Evolutionary conservation across 2,329 filamentous ascomycete species (phyloP).

Genomic region (Botrytis fragariae): DNA sequence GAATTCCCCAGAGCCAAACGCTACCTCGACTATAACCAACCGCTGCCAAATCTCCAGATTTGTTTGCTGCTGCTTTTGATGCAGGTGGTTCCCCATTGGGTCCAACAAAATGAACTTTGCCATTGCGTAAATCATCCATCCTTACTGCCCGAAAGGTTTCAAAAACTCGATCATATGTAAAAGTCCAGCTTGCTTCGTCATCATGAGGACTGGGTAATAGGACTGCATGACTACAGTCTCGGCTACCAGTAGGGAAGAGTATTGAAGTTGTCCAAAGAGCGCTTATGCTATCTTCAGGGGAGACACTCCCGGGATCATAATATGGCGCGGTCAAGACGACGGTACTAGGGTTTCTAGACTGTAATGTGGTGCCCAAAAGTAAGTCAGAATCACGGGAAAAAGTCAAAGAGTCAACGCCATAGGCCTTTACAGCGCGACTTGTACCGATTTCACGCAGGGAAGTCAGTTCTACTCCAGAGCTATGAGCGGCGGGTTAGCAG

Average conservation of each 20-base stretch:
- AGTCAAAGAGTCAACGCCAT: constrained; percentile 68
- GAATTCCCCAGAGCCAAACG: constrained; percentile 77
- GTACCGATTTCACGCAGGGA: constrained; percentile 65
- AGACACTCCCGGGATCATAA: constrained; percentile 67
- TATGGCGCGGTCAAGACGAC: constrained; percentile 73
- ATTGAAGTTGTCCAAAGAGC: constrained; percentile 85
- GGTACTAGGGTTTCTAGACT: constrained; percentile 63
- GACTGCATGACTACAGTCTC: constrained; percentile 74
- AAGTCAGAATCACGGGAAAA: constrained; percentile 79
- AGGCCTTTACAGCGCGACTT: constrained; percentile 71
- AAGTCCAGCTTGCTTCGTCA: constrained; percentile 71
- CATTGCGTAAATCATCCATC: constrained; percentile 71
- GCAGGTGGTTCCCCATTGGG: constrained; percentile 61
- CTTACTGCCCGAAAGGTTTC: constrained; percentile 76
- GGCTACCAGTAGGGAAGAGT: constrained; percentile 76
- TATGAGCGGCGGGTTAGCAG: constrained; percentile 7
- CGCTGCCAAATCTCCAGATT: constrained; percentile 67
- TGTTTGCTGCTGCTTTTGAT: constrained; percentile 67
- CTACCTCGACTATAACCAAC: constrained; percentile 67
- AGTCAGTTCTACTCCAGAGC: constrained; percentile 78
- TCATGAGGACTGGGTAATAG: constrained; percentile 49
- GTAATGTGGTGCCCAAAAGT: constrained; percentile 70
- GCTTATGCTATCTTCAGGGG: constrained; percentile 66
- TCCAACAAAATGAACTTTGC: constrained; percentile 76
- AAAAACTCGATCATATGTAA: constrained; percentile 73